Conservation (phyloP, 176 grass and related monocot genomes). For the Pontederia crassipes region DNA sequence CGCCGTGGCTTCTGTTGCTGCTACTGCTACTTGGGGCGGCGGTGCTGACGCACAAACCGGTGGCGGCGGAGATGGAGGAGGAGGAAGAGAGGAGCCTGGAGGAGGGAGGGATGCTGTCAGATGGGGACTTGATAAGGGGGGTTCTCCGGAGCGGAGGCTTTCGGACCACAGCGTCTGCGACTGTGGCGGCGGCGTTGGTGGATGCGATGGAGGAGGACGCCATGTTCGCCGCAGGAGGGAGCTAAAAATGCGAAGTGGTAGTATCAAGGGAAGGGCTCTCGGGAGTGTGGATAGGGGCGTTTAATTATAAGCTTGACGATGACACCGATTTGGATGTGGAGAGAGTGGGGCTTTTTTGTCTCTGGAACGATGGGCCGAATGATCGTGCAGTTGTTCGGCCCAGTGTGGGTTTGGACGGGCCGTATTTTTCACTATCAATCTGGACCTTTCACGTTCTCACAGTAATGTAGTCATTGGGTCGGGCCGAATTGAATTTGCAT, state of each 20-base stretch:
- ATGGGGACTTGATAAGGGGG: slow-evolving; percentile 1
- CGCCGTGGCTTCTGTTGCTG: neutral
- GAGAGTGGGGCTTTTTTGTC: neutral
- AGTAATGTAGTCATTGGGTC: no score
- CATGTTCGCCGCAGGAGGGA: neutral
- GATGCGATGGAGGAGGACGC: slow-evolving; percentile 27
- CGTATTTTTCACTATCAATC: no score
- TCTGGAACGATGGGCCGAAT: no score
- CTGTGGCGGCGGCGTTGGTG: slow-evolving; percentile 27
- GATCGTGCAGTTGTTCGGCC: no score
- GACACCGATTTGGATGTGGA: slow-evolving; percentile 40
- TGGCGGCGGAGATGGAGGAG: slow-evolving; percentile 22
- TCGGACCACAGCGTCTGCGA: slow-evolving; percentile 12
- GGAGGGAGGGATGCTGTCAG: slow-evolving; percentile 12
- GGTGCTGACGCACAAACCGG: slow-evolving; percentile 10
- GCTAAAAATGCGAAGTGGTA: slow-evolving; percentile 4
- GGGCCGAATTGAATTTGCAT: no score
- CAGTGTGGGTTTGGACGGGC: no score
- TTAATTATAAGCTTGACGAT: slow-evolving; percentile 10
- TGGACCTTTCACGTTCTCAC: no score
- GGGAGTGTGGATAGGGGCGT: slow-evolving; percentile 16
- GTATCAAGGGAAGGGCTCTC: slow-evolving; percentile 7
- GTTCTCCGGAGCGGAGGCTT: slow-evolving; percentile 13
- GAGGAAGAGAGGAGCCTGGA: slow-evolving; percentile 39
- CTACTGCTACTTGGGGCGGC: neutral